Evolutionary conservation across 1,284 basidiomycete species (phyloP), one percentile per base, ranked within the genome.

Genomic region (Cutaneotrichosporon sp.): DNA sequence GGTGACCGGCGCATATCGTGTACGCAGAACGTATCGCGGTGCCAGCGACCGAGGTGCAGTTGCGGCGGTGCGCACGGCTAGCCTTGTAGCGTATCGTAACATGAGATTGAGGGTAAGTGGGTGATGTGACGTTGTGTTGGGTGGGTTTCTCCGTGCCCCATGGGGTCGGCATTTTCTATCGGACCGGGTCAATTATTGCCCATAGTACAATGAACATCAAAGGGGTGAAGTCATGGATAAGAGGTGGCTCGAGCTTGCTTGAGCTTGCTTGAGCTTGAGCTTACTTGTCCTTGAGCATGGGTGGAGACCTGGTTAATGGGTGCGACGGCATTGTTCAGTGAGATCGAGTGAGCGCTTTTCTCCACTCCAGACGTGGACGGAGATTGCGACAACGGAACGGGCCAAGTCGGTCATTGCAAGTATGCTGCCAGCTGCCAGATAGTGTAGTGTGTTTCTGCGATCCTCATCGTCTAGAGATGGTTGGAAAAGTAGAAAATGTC

Each of bases 91-190:
- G 51, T 53, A 18, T 53, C 51, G 51, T 8, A 53, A 30, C 51
- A 53, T 53, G 49, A 26, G 26, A 26, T 26, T 26, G 26, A 22
- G 5, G 30, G 51, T 18, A 16, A 21, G 18, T 53, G 51, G 34
- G 51, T 53, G 51, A 22, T 13, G 51, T 53, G 51, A 53, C 26
- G 30, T 13, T 18, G 51, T 34, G 22, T 11, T 13, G 51, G 14
- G 9, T 13, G 16, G 8, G 51, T 53, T 53, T 53, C 51, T 53
- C 51, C 51, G 51, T 34, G 34, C 51, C 51, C 51, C 51, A 30
- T 53, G 51, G 51, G 51, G 51, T 53, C 51, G 51, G 51, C 16
- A 53, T 32, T 31, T 26, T 52, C n/a, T 18, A 18, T 46, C 49
- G 49, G 49, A 10, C 13, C 49, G 49, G 49, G 49, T 31, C 22